phyloP scores from a whole-genome alignment of 176 grass and related monocot genomes.

The Musa beccarii region DNA sequence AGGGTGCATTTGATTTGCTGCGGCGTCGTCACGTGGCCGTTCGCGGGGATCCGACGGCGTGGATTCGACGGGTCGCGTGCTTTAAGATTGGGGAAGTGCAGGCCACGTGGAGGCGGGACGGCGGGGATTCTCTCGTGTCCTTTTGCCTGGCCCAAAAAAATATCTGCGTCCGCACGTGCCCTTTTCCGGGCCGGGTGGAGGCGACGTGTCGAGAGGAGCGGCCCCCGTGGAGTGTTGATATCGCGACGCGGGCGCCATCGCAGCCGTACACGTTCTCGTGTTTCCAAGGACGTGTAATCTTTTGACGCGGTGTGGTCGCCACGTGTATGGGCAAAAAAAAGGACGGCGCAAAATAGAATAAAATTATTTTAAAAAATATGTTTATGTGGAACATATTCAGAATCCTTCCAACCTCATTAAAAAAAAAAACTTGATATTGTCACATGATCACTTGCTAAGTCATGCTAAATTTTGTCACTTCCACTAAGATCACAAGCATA shows the following conservation, averaged over 20 bases:
- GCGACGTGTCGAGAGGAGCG: background rate
- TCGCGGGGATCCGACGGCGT: background rate
- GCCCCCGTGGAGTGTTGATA: background rate
- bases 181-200: background rate
- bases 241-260: background rate
- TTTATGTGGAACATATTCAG: too few species aligned
- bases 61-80: background rate
- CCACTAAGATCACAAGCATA: too few species aligned
- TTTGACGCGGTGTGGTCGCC: too few species aligned
- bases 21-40: background rate
- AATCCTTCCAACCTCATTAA: too few species aligned
- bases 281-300: too few species aligned
- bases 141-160: background rate
- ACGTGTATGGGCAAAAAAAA: too few species aligned
- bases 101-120: background rate
- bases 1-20: background rate
- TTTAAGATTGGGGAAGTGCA: background rate
- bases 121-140: background rate
- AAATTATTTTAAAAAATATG: too few species aligned
- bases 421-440: too few species aligned
- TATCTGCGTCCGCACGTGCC: background rate
- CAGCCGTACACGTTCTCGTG: background rate
- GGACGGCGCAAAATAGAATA: too few species aligned
- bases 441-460: too few species aligned
- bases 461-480: too few species aligned